Percentiles rank a stretch among this genome's conserved stretches.
These are phyloP conservation scores for Didymosphaeria variabile DNA, from an alignment of 2,329 filamentous ascomycete genomes.

Conservation along the genomic window DNA sequence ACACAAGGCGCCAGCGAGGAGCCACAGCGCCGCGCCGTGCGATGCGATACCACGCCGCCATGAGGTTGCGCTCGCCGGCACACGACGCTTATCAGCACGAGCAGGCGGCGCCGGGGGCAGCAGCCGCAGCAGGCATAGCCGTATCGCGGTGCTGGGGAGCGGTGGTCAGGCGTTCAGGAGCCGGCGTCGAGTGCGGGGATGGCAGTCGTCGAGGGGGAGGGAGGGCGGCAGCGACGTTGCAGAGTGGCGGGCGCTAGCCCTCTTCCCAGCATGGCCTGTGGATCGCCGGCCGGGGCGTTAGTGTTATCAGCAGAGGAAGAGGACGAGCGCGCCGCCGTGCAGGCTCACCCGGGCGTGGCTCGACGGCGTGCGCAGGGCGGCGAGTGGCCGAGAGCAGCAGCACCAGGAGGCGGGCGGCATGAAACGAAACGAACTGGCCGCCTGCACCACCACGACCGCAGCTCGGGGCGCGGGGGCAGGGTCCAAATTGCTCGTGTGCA, in stretches of 20 bases:
- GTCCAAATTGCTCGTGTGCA: conserved; percentile 37
- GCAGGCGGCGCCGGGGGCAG: background rate
- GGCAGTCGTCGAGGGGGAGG: background rate
- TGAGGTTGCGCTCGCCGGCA: conserved; percentile 23
- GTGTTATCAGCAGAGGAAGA: background rate
- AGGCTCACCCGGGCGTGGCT: background rate
- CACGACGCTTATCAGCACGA: background rate
- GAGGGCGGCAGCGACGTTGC: conserved; percentile 30
- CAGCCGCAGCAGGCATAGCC: conserved; percentile 5
- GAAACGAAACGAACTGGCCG: conserved; percentile 6
- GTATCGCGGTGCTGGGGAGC: background rate
- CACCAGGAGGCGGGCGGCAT: conserved; percentile 1
- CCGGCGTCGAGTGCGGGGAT: background rate
- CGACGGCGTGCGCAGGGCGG: no score
- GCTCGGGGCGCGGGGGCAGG: background rate
- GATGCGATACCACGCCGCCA: conserved; percentile 40
- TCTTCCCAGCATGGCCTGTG: conserved; percentile 16
- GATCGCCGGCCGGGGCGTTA: conserved; percentile 1
- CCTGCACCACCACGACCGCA: conserved; percentile 11
- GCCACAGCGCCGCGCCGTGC: conserved; percentile 18
- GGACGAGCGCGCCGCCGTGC: no score
- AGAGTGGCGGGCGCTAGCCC: conserved; percentile 30
- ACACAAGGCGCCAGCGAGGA: conserved; percentile 41
- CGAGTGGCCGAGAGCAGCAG: conserved; percentile 16
- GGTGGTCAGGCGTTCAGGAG: conserved; percentile 16